Evolutionary conservation across 495 filamentous ascomycete genomes (phyloP).

Genomic region (Daldinia childiae): DNA sequence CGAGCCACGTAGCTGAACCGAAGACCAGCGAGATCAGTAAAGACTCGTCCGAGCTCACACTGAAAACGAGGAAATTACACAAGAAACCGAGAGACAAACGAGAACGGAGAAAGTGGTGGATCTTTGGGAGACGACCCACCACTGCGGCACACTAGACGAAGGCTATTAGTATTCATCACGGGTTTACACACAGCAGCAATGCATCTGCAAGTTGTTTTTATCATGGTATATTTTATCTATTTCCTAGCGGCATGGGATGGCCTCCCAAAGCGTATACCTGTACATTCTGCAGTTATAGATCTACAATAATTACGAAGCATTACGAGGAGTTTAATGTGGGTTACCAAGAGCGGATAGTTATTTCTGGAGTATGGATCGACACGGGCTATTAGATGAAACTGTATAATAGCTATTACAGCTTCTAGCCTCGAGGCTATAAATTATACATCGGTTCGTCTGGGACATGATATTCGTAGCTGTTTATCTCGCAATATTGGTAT

Average conservation of each 20-base stretch:
- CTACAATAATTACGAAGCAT: not conserved
- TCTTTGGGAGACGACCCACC: not conserved
- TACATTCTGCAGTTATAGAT: not conserved
- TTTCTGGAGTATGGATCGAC: not conserved
- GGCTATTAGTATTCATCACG: not conserved
- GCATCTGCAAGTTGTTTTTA: not conserved
- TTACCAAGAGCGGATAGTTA: not conserved
- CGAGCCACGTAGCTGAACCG: not conserved
- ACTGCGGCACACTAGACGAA: not conserved
- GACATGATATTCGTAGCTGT: not conserved
- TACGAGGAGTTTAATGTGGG: not conserved
- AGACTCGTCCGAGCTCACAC: not conserved
- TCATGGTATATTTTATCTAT: not conserved
- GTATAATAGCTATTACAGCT: not conserved
- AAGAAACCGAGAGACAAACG: not conserved
- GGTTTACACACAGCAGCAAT: not conserved
- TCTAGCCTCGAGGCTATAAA: not conserved
- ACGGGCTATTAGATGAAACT: not conserved
- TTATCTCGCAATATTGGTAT: not conserved
- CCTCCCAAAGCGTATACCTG: not conserved
- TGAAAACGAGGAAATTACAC: not conserved
- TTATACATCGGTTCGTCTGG: not conserved
- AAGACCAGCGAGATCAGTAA: not conserved
- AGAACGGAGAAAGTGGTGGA: not conserved
- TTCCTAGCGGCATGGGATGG: not conserved